Evolutionary conservation across 106 monocot genomes (phyloP).

Genomic region (Posidonia australis): DNA sequence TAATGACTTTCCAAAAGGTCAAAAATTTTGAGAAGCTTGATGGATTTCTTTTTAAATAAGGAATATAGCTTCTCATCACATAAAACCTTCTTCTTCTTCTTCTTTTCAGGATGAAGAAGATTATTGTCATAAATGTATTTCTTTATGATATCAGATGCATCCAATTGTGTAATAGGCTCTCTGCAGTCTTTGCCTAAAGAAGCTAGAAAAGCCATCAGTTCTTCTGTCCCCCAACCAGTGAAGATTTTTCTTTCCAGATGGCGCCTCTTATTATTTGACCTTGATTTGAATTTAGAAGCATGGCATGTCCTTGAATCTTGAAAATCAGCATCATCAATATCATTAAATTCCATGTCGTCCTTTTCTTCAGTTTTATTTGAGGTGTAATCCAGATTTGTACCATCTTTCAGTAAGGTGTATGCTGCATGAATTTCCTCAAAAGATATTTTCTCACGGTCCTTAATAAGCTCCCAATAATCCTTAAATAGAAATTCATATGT

Average conservation of each 20-base stretch:
- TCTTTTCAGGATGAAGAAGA: slow-evolving; percentile 44
- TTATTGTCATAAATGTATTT: slow-evolving; percentile 50
- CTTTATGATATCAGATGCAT: slow-evolving; percentile 50
- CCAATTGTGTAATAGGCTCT: slow-evolving; percentile 33
- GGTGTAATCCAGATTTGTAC: slow-evolving; percentile 18
- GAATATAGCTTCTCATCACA: slow-evolving; percentile 51
- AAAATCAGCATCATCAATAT: slow-evolving; percentile 17
- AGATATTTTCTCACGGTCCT: slow-evolving; percentile 48
- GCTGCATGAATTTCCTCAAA: slow-evolving; percentile 40
- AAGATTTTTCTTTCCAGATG: slow-evolving; percentile 25
- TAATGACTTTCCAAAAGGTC: slow-evolving; percentile 55
- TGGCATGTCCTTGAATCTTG: not conserved
- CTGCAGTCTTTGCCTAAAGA: slow-evolving; percentile 44
- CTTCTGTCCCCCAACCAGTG: slow-evolving; percentile 62
- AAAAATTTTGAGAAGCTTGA: slow-evolving; percentile 42
- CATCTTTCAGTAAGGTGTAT: slow-evolving; percentile 30
- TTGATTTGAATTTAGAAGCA: slow-evolving; percentile 4
- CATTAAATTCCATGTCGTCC: slow-evolving; percentile 9
- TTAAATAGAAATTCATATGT: slow-evolving; percentile 58
- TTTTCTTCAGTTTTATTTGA: slow-evolving; percentile 28
- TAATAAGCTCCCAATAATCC: slow-evolving; percentile 75
- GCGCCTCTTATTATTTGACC: slow-evolving; percentile 22
- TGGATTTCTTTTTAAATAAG: slow-evolving; percentile 48
- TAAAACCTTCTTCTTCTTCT: slow-evolving; percentile 49
- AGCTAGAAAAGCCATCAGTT: slow-evolving; percentile 48